phyloP scores from a whole-genome alignment of 2,329 filamentous ascomycete genomes.

The Fusarium agapanthi region DNA sequence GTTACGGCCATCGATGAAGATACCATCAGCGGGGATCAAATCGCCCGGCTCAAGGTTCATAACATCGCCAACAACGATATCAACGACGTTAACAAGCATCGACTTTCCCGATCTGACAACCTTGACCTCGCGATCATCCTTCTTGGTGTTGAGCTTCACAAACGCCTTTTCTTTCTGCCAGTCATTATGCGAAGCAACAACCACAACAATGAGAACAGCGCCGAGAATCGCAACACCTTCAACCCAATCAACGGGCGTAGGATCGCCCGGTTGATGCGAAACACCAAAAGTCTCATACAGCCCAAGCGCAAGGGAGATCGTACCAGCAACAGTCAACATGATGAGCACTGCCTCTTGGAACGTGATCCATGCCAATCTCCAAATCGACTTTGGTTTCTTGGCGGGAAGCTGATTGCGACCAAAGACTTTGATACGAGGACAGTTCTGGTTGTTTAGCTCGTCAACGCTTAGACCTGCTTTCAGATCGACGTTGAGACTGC shows the following conservation, averaged over 20 bases:
- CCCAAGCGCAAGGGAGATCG: slow-evolving; percentile 10
- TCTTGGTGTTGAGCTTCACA: slow-evolving; percentile 22
- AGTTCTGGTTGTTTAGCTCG: neutral
- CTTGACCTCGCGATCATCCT: slow-evolving; percentile 26
- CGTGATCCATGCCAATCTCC: slow-evolving; percentile 16
- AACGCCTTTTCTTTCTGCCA: slow-evolving; percentile 25
- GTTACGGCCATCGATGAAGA: slow-evolving; percentile 20
- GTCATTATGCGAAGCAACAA: slow-evolving; percentile 21
- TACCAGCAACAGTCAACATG: slow-evolving; percentile 15
- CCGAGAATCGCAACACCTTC: slow-evolving; percentile 20
- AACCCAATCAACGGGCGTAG: slow-evolving; percentile 20
- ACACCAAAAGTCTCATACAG: slow-evolving; percentile 15
- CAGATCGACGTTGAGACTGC: slow-evolving; percentile 7
- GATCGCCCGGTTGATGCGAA: neutral
- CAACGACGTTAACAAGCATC: slow-evolving; percentile 7
- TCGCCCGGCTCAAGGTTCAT: slow-evolving; percentile 18
- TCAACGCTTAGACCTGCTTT: slow-evolving; percentile 20
- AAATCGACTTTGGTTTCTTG: slow-evolving; percentile 20
- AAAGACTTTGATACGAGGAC: neutral
- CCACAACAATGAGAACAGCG: slow-evolving; percentile 11
- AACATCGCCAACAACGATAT: slow-evolving; percentile 14
- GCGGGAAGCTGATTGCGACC: slow-evolving; percentile 5
- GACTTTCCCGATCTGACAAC: slow-evolving; percentile 17
- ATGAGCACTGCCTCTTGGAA: slow-evolving; percentile 19
- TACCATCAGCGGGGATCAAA: slow-evolving; percentile 10